Evolutionary conservation across 495 filamentous ascomycete species (phyloP), one percentile per base, ranked within the genome.

Genomic region (Penicillium maclennaniae): DNA sequence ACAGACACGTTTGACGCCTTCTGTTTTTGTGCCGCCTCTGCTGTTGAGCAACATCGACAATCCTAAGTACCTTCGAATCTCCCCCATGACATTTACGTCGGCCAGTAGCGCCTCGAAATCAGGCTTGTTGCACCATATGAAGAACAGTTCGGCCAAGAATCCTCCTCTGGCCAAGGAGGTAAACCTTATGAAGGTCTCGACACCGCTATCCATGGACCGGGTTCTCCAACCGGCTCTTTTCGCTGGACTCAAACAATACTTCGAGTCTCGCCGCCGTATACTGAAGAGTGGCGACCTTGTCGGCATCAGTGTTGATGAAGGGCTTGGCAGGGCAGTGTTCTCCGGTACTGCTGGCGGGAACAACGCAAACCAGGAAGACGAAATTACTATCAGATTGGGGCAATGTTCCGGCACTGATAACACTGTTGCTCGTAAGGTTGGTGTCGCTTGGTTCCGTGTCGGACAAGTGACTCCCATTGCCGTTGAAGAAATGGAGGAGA

Each of bases 131-230:
- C 69, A 69, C 17, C 67, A 70, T 23, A 70, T 76, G 59, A 79
- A 83, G 50, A 73, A 77, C 45, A 73, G 68, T 25, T 72, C 84
- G 1, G 56, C 54, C 16, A 79, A 78, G n/a, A 82, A 75, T 37
- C 93, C 95, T 0, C 95, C 91, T 2, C 78, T 87, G 50, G 95
- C 93, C 15, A 89, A 89, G 55, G 92, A 97, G 65, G 85, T 97
- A 25, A 95, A 88, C 1, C 69, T 98, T n/a, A 78, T 90, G 41
- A 93, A 95, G 56, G 80, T 98, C 38, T 86, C 89, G 7, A 97
- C 91, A 0, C 95, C 93, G 0, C 69, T 92, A 8, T 89, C 89
- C 7, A 91, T 87, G 34, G 92, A 97, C 52, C 79, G 89, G 21
- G 77, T 86, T 9, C 80, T 96, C 7, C 89, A 97, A 58, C 86